Conservation (phyloP, 352 stramenopile genomes). For the Globisporangium carolinianum region DNA sequence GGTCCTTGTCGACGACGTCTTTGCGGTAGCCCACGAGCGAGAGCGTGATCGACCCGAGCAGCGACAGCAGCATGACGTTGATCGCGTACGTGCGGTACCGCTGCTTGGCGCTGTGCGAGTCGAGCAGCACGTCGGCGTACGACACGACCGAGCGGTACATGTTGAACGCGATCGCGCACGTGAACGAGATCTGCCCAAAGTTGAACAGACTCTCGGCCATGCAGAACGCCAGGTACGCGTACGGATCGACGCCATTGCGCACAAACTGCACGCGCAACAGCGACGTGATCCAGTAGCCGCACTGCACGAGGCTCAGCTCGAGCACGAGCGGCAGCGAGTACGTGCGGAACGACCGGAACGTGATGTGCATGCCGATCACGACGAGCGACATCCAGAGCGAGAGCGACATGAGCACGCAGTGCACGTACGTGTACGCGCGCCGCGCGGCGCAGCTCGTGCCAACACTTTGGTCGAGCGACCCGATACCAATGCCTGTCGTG, state of each 20-base stretch:
- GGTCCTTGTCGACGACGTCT: slow-evolving; percentile 14
- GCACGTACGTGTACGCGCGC: slow-evolving; percentile 54
- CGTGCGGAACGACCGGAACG: slow-evolving; percentile 65
- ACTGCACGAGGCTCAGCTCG: slow-evolving; percentile 59
- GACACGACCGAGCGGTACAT: slow-evolving; percentile 77
- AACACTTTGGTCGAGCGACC: not conserved
- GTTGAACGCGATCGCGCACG: slow-evolving; percentile 71
- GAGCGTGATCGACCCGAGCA: slow-evolving; percentile 49
- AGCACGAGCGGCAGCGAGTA: slow-evolving; percentile 67
- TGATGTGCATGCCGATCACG: slow-evolving; percentile 68
- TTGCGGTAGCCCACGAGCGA: slow-evolving; percentile 50
- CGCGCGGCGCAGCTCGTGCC: slow-evolving; percentile 14
- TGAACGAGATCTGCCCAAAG: slow-evolving; percentile 74
- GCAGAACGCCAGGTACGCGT: slow-evolving; percentile 55
- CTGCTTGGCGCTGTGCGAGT: slow-evolving; percentile 55
- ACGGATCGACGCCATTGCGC: slow-evolving; percentile 26
- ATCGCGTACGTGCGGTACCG: slow-evolving; percentile 55
- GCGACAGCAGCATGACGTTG: slow-evolving; percentile 59
- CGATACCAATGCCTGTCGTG: not conserved
- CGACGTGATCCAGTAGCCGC: slow-evolving; percentile 66
- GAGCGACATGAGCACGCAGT: slow-evolving; percentile 69
- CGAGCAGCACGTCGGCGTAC: slow-evolving; percentile 63
- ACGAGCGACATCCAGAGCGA: slow-evolving; percentile 74
- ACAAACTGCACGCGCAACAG: slow-evolving; percentile 57
- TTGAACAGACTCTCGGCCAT: slow-evolving; percentile 76